Evolutionary conservation across 495 filamentous ascomycete species (phyloP), one percentile per base, ranked within the genome.

Genomic region (Astrothelium macrocarpum): DNA sequence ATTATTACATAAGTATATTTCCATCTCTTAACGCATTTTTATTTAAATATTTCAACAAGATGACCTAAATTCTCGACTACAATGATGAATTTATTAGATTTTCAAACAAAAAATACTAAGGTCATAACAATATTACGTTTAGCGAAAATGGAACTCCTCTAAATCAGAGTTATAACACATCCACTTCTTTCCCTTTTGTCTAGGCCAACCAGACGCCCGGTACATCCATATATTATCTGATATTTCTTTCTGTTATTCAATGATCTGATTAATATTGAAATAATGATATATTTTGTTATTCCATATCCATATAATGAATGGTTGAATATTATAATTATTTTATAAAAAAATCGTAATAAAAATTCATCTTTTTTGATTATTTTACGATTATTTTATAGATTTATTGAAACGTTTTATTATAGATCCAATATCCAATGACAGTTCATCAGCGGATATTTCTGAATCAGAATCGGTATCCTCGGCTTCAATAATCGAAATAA

Each of bases 381-480:
- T 14, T 5, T 39, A 14, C 34, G 34, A 5, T 39, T 39, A 5
- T 39, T 5, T 14, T 14, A 14, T n/a, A 39, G 20, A n/a, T 12
- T 26, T 32, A 31, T 26, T 14, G 9, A 10, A 32, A 7, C 64
- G 67, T 62, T 67, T 70, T 23, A 60, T 62, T 43, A 60, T 39
- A 20, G 62, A 29, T 62, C 1, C 63, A 36, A 61, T 45, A 56
- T 63, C 62, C 16, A 63, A 14, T 20, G 31, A 42, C 20, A 67
- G 59, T 32, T 67, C 59, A 29, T 64, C 49, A 46, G 49, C 63
- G 29, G 60, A 70, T 43, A 32, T 67, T 34, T 67, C 62, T 25
- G 67, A 67, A 36, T 65, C 65, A 43, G 59, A 10, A 65, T 56
- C 36, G 29, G 11, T 60, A 26, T 26, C 7, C 29, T 32, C 58